Base-by-base conservation (phyloP, 2,329 filamentous ascomycete genomes). In the Xylaria sp. region DNA sequence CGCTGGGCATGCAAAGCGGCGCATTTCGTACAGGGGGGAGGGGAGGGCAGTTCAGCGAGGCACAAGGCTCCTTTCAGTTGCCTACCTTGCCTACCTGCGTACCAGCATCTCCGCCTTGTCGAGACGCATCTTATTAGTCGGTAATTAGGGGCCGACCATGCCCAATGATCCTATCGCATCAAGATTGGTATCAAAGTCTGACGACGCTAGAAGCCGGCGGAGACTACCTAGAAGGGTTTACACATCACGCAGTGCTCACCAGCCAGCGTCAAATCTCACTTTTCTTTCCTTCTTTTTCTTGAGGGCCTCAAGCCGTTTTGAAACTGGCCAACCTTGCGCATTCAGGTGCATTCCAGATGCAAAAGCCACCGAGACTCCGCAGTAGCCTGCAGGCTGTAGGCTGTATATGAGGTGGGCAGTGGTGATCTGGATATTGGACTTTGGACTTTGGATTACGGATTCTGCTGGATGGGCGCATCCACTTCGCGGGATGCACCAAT, bases 201-300 rank as follows among this genome's bases (percentile, higher is more conserved):
- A 51, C 40, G 48, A 43, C 54, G 55, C 52, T 58, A 58, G 38
- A 47, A 39, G 47, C 29, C 29, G 9, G 29, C 29, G 8, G 29
- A 13, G 29, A 34, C 16, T 7, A n/a, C n/a, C n/a, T n/a, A 34
- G 29, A 34, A 54, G 50, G 47, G 55, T 49, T 52, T 58, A 55
- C 55, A 55, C 55, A 54, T 60, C 56, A 58, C 52, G 55, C 56
- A 52, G 58, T 58, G 55, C 47, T 53, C 49, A 53, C 48, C 45
- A 49, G 29, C 3, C 16, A 7, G 3, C 16, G 16, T 34, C 29
- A 34, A 34, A 34, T 34, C 29, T 34, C 29, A 34, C 16, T 34
- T 34, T 34, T n/a, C n/a, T n/a, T n/a, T n/a, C n/a, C n/a, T n/a
- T n/a, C n/a, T n/a, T n/a, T n/a, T n/a, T n/a, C n/a, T n/a, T n/a